Evolutionary conservation across 805 yeast genomes (phyloP).

Genomic region (Wickerhamomyces ciferrii): DNA sequence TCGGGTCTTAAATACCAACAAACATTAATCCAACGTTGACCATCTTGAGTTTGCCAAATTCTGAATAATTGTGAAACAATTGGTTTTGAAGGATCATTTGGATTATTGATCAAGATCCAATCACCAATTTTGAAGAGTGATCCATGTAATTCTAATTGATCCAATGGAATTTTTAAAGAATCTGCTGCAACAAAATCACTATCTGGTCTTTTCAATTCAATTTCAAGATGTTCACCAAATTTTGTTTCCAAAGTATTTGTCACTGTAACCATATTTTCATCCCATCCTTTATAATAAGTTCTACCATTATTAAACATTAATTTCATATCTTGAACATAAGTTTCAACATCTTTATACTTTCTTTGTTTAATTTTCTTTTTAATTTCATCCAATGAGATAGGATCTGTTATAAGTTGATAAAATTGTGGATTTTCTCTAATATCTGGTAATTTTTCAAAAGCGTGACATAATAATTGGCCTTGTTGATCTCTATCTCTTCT

Average conservation of each 20-base stretch:
- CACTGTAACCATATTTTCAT: neutral
- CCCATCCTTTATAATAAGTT: conserved; percentile 7
- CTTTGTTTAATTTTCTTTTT: conserved; percentile 81
- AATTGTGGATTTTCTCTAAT: conserved; percentile 35
- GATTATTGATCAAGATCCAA: conserved; percentile 86
- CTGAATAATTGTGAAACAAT: conserved; percentile 92
- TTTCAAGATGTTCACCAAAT: conserved; percentile 51
- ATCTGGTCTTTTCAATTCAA: conserved; percentile 80
- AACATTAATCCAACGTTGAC: conserved; percentile 82
- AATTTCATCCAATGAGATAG: conserved; percentile 67
- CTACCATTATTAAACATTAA: conserved; percentile 73
- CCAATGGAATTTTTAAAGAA: conserved; percentile 69
- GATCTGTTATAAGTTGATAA: conserved; percentile 47
- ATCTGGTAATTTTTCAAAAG: conserved; percentile 83
- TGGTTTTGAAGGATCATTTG: conserved; percentile 85
- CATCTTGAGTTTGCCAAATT: conserved; percentile 83
- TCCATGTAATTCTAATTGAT: conserved; percentile 66
- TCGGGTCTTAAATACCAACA: conserved; percentile 99
- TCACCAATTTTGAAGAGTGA: conserved; percentile 82
- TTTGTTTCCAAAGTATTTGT: conserved; percentile 44
- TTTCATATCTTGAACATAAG: conserved; percentile 72
- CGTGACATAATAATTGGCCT: conserved; percentile 46
- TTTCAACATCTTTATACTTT: conserved; percentile 70
- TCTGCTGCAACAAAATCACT: conserved; percentile 58
- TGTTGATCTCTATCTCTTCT: conserved; percentile 62